These are phyloP conservation scores for Nannizzia gypsea DNA, from an alignment of 2,329 filamentous ascomycete genomes.

Conservation along the genomic window DNA sequence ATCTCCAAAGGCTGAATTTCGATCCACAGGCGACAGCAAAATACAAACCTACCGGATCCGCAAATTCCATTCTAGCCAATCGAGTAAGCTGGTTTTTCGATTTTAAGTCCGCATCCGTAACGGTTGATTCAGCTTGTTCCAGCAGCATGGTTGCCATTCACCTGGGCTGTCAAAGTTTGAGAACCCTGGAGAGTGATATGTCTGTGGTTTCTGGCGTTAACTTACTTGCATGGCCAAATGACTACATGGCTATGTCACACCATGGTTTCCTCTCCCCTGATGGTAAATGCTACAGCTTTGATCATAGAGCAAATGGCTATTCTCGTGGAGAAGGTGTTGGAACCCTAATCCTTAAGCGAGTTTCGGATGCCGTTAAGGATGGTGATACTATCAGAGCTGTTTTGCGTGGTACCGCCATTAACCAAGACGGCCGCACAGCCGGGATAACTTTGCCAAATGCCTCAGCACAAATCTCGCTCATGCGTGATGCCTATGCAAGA, in stretches of 20 bases:
- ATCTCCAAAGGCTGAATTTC: slow-evolving; percentile 7
- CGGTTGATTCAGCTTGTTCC: slow-evolving; percentile 21
- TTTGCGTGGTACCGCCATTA: slow-evolving; percentile 22
- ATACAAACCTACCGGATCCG: slow-evolving; percentile 11
- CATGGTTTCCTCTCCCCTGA: slow-evolving; percentile 16
- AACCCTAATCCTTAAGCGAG: slow-evolving; percentile 23
- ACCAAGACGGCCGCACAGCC: slow-evolving; percentile 21
- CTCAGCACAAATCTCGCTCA: slow-evolving; percentile 20
- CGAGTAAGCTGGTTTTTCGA: slow-evolving; percentile 22
- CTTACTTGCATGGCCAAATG: too few species aligned
- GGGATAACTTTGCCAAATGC: slow-evolving; percentile 17
- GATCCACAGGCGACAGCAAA: slow-evolving; percentile 11
- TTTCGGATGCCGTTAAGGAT: slow-evolving; percentile 23
- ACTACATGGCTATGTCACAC: slow-evolving; percentile 27
- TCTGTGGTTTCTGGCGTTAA: slow-evolving; percentile 4
- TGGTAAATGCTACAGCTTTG: slow-evolving; percentile 23
- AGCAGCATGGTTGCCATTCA: slow-evolving; percentile 21
- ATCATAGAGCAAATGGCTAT: slow-evolving; percentile 26
- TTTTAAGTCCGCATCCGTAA: slow-evolving; percentile 18
- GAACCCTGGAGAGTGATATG: slow-evolving; percentile 14
- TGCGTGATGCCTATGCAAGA: slow-evolving; percentile 21
- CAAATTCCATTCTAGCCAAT: slow-evolving; percentile 18
- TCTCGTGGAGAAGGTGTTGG: slow-evolving; percentile 26
- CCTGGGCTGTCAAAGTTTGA: slow-evolving; percentile 18
- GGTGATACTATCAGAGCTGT: slow-evolving; percentile 26